Percentiles rank a stretch among this genome's conserved stretches.
Evolutionary conservation across 768 basidiomycete species (phyloP).

Genomic region (Rhizopogon rudus): DNA sequence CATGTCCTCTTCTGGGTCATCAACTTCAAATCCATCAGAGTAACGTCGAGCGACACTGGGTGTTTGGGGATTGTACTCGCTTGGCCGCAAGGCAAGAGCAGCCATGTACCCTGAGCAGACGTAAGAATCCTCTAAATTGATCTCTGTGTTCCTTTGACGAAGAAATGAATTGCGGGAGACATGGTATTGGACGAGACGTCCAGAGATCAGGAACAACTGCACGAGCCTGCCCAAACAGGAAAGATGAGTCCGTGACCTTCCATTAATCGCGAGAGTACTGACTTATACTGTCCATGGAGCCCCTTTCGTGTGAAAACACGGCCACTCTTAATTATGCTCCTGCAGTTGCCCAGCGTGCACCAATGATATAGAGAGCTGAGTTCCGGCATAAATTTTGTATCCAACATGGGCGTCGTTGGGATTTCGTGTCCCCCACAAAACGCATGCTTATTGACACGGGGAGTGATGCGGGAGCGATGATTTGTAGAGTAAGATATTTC

Average conservation of each 20-base stretch:
- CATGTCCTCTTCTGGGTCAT: constrained; percentile 85
- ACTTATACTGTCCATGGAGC: constrained; percentile 75
- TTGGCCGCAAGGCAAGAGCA: constrained; percentile 54
- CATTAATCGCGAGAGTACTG: constrained; percentile 21
- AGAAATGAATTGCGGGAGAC: constrained; percentile 55
- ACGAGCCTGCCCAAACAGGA: constrained; percentile 40
- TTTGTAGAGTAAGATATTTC: constrained; percentile 54
- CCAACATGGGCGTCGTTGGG: constrained; percentile 47
- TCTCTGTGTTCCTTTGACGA: constrained; percentile 49
- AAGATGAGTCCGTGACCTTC: not conserved
- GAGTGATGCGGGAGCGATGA: constrained; percentile 56
- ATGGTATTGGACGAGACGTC: constrained; percentile 68
- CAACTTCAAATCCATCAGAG: constrained; percentile 83
- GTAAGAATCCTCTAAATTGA: constrained; percentile 70
- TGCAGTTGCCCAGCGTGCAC: constrained; percentile 81
- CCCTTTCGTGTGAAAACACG: constrained; percentile 71
- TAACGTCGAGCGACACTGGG: constrained; percentile 66
- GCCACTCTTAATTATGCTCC: constrained; percentile 67
- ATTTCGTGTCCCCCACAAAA: constrained; percentile 30
- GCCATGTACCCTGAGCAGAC: constrained; percentile 86
- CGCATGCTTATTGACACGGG: constrained; percentile 34
- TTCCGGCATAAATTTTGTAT: constrained; percentile 48
- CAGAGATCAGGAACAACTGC: constrained; percentile 71
- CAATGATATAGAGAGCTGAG: constrained; percentile 74
- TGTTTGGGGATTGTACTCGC: constrained; percentile 56